These are phyloP conservation scores for Scheffersomyces lignosus DNA, from an alignment of 805 yeast species.

Conservation along the genomic window DNA sequence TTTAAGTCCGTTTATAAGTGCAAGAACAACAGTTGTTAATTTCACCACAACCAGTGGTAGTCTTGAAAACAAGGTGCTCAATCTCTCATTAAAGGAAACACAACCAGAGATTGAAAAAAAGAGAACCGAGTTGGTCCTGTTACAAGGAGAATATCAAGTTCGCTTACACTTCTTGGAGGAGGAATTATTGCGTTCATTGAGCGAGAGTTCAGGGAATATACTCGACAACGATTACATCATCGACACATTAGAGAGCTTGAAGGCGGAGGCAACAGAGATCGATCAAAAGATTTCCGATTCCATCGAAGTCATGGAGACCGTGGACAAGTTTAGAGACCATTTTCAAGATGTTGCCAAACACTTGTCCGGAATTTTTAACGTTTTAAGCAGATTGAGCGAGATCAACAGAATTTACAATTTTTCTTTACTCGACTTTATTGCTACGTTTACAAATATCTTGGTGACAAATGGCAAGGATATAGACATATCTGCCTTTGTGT, in stretches of 20 bases:
- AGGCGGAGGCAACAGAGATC: slow-evolving; percentile 58
- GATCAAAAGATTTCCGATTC: slow-evolving; percentile 56
- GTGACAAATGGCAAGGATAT: slow-evolving; percentile 13
- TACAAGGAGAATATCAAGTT: slow-evolving; percentile 60
- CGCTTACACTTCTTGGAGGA: slow-evolving; percentile 58
- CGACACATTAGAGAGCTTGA: slow-evolving; percentile 61
- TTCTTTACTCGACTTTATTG: slow-evolving; percentile 40
- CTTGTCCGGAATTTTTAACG: slow-evolving; percentile 49
- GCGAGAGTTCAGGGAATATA: slow-evolving; percentile 57
- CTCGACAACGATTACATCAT: slow-evolving; percentile 67
- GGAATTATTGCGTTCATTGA: slow-evolving; percentile 56
- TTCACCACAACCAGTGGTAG: slow-evolving; percentile 72
- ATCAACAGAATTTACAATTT: slow-evolving; percentile 61
- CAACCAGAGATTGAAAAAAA: slow-evolving; percentile 68
- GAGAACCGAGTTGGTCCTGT: slow-evolving; percentile 51
- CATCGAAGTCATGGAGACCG: slow-evolving; percentile 50
- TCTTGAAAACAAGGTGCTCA: slow-evolving; percentile 61
- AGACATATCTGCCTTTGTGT: slow-evolving; percentile 27
- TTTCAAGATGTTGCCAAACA: slow-evolving; percentile 58
- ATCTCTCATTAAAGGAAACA: slow-evolving; percentile 51
- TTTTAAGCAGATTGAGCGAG: slow-evolving; percentile 38
- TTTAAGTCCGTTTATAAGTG: slow-evolving; percentile 55
- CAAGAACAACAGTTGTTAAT: slow-evolving; percentile 65
- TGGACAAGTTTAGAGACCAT: slow-evolving; percentile 47
- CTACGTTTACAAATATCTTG: slow-evolving; percentile 15